phyloP scores from a whole-genome alignment of 1,284 basidiomycete species.

The Boletus mariae region DNA sequence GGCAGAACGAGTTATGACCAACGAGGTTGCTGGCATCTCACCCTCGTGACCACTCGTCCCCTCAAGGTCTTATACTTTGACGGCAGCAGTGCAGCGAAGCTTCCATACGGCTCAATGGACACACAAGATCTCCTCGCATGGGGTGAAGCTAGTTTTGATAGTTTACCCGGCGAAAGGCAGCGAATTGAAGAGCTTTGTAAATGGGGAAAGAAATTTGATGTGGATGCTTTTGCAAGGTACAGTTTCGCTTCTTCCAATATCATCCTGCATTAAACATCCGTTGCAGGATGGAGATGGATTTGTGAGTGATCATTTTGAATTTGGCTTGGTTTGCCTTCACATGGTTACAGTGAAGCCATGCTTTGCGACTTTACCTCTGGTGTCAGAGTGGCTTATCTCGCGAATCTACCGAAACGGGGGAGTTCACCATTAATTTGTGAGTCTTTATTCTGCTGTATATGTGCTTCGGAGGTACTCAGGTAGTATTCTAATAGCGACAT shows the following conservation, averaged over 20 bases:
- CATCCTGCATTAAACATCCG: too few relatives aligned
- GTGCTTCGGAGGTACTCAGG: too few relatives aligned
- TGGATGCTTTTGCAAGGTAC: too few relatives aligned
- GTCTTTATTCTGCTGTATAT: too few relatives aligned
- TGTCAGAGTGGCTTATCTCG: constrained; percentile 32
- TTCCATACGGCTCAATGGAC: constrained; percentile 19
- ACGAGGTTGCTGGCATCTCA: constrained; percentile 38
- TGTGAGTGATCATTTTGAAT: constrained; percentile 33
- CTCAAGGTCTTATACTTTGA: constrained; percentile 45
- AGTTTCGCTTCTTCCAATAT: too few relatives aligned
- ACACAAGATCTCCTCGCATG: constrained; percentile 31
- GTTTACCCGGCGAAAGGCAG: background rate
- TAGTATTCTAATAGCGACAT: background rate
- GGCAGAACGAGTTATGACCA: background rate
- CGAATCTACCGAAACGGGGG: constrained; percentile 7
- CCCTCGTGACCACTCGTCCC: constrained; percentile 34
- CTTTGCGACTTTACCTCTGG: constrained; percentile 44
- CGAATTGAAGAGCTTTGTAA: background rate
- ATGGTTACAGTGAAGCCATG: constrained; percentile 45
- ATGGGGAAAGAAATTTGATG: background rate
- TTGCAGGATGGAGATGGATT: constrained; percentile 44
- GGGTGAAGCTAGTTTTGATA: background rate
- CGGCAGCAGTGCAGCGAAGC: constrained; percentile 36
- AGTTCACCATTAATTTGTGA: too few relatives aligned
- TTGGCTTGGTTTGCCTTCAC: background rate